These are phyloP conservation scores for Senna siamea DNA, from an alignment of 306 rosid species.

Conservation along the genomic window DNA sequence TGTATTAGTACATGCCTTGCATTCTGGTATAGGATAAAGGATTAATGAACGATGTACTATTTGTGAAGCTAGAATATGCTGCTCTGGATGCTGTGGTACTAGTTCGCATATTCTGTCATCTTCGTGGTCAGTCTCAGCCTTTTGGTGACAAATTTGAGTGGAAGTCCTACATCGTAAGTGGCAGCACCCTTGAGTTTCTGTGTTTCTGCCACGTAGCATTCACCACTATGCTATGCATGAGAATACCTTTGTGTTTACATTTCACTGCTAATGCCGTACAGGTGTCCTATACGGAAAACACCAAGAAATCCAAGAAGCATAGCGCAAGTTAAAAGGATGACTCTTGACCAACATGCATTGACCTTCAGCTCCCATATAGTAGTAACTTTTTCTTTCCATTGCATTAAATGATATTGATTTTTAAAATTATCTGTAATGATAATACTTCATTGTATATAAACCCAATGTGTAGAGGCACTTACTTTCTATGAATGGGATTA, in stretches of 20 bases:
- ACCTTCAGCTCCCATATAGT: constrained; percentile 1
- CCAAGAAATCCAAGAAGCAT: constrained; percentile 52
- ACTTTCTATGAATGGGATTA: neutral
- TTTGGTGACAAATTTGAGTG: constrained; percentile 55
- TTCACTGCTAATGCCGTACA: constrained; percentile 37
- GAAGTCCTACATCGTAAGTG: constrained; percentile 87
- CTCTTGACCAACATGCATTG: constrained; percentile 18
- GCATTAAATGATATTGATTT: constrained; percentile 9
- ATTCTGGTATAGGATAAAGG: neutral
- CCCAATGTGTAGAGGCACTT: too few relatives aligned
- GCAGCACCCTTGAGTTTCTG: constrained; percentile 5
- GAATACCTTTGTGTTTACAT: neutral
- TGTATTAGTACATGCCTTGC: constrained; percentile 5
- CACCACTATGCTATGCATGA: neutral
- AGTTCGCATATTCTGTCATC: constrained; percentile 77
- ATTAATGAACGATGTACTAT: constrained; percentile 2
- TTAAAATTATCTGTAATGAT: constrained; percentile 27
- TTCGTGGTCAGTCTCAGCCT: constrained; percentile 62
- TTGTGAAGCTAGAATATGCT: constrained; percentile 89
- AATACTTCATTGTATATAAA: neutral
- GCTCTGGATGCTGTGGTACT: constrained; percentile 94
- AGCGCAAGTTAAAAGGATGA: constrained; percentile 33
- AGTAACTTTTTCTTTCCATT: neutral
- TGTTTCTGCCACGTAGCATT: neutral
- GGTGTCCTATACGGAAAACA: constrained; percentile 63